Evolutionary conservation across 23 red algal genomes (phyloP), one percentile per base, ranked within the genome.

Genomic region (Gracilaria domingensis): DNA sequence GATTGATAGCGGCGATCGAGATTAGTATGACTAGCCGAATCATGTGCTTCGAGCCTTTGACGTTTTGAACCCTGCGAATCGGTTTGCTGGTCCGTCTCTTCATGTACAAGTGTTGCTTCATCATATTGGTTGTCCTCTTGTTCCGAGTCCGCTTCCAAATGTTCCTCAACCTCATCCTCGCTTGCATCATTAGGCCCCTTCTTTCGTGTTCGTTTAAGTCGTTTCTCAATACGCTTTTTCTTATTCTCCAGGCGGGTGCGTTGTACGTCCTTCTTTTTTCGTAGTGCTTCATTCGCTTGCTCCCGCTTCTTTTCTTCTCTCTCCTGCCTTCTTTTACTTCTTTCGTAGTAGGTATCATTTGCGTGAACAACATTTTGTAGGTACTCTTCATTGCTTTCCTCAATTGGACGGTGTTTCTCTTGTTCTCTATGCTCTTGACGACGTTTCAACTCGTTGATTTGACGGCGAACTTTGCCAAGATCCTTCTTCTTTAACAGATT

Each of bases 331-430:
- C 34, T 77, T 30, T 77, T 77, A 7, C 8, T 49, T 51, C 72
- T 77, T 77, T 77, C 72, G 34, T 77, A 77, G 42, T 28, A 77
- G 20, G 72, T 77, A 51, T 77, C 72, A 50, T 77, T 51, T n/a
- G 72, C 72, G 28, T 9, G 17, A 30, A 50, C 72, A 8, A 77
- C 36, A 39, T 77, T n/a, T 7, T 77, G n/a, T n/a, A n/a, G n/a
- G n/a, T n/a, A n/a, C n/a, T n/a, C 72, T 17, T 77, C 9, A 13
- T 5, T 29, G 6, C 11, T 49, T 18, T 77, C 72, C 50, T 50
- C 72, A 5, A 77, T 77, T 17, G 72, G 21, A 49, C 72, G 72
- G 17, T 77, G 42, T 77, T 37, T 77, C 45, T 77, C 72, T 30
- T 77, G 23, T 4, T 29, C 72, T 34, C 39, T 77, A 8, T 8